These are phyloP conservation scores for Astraeus odoratus DNA, from an alignment of 768 basidiomycete genomes.

Conservation along the genomic window DNA sequence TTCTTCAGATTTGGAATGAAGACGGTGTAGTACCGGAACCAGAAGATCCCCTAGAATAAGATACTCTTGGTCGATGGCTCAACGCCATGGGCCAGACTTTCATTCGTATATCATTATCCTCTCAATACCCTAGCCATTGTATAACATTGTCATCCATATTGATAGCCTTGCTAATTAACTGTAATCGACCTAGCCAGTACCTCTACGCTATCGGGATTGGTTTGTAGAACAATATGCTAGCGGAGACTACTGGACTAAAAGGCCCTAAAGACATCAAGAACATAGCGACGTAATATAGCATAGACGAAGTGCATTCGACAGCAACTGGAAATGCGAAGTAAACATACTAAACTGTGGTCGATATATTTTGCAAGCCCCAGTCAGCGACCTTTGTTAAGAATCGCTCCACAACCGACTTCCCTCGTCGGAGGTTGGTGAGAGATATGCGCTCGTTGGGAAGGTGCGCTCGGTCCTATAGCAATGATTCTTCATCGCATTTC, in stretches of 20 bases:
- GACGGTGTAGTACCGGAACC: slow-evolving; percentile 68
- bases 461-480: slow-evolving; percentile 80
- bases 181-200: too few relatives aligned
- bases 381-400: slow-evolving; percentile 56
- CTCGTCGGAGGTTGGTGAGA: slow-evolving; percentile 69
- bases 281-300: too few relatives aligned
- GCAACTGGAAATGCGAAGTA: too few relatives aligned
- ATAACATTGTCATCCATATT: too few relatives aligned
- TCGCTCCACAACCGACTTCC: slow-evolving; percentile 70
- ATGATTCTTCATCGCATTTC: neutral
- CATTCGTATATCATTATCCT: slow-evolving; percentile 22
- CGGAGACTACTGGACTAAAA: too few relatives aligned
- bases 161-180: too few relatives aligned
- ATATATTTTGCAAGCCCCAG: slow-evolving; percentile 15
- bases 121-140: too few relatives aligned
- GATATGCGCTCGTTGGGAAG: slow-evolving; percentile 91
- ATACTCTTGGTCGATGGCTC: neutral
- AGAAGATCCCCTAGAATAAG: slow-evolving; percentile 39
- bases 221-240: too few relatives aligned
- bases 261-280: too few relatives aligned
- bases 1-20: slow-evolving; percentile 75
- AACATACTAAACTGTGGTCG: slow-evolving; percentile 2
- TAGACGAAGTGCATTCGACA: too few relatives aligned
- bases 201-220: too few relatives aligned
- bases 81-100: neutral